phyloP scores from a whole-genome alignment of 768 basidiomycete species.

The Termitomyces heimii region DNA sequence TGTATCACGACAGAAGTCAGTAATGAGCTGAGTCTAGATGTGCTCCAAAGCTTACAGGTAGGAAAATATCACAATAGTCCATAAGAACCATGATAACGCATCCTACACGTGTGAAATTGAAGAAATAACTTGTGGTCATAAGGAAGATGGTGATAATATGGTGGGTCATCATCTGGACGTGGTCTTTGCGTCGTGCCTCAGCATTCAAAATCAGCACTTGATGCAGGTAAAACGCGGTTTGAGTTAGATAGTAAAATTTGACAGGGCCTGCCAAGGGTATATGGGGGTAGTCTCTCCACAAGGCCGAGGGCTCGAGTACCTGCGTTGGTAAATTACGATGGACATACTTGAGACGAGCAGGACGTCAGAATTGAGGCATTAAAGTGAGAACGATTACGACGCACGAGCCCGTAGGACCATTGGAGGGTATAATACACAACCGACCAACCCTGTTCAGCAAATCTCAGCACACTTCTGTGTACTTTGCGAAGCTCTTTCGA shows the following conservation, averaged over 20 bases:
- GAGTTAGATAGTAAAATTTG: slow-evolving; percentile 87
- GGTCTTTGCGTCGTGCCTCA: slow-evolving; percentile 89
- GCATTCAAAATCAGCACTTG: slow-evolving; percentile 90
- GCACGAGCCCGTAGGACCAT: slow-evolving; percentile 76
- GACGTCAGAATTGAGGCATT: slow-evolving; percentile 1
- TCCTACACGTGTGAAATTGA: slow-evolving; percentile 85
- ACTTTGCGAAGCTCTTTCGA: slow-evolving; percentile 52
- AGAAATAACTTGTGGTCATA: slow-evolving; percentile 71
- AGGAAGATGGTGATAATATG: slow-evolving; percentile 86
- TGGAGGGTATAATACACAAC: slow-evolving; percentile 73
- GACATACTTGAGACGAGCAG: slow-evolving; percentile 56
- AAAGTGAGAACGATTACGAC: slow-evolving; percentile 28
- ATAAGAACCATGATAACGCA: slow-evolving; percentile 87
- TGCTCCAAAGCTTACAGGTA: slow-evolving; percentile 60
- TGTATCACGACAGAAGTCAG: slow-evolving; percentile 23
- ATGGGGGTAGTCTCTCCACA: slow-evolving; percentile 86
- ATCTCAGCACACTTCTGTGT: slow-evolving; percentile 72
- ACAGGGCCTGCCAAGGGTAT: slow-evolving; percentile 68
- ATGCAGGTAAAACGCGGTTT: slow-evolving; percentile 87
- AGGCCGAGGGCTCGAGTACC: slow-evolving; percentile 52
- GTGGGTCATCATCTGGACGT: slow-evolving; percentile 94
- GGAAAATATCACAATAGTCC: slow-evolving; percentile 91
- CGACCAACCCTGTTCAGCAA: slow-evolving; percentile 95
- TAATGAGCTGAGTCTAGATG: neutral
- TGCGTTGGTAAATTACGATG: slow-evolving; percentile 65